Evolutionary conservation across 202 grass and related monocot genomes (phyloP).

Genomic region (Cymbopogon flexuosus): DNA sequence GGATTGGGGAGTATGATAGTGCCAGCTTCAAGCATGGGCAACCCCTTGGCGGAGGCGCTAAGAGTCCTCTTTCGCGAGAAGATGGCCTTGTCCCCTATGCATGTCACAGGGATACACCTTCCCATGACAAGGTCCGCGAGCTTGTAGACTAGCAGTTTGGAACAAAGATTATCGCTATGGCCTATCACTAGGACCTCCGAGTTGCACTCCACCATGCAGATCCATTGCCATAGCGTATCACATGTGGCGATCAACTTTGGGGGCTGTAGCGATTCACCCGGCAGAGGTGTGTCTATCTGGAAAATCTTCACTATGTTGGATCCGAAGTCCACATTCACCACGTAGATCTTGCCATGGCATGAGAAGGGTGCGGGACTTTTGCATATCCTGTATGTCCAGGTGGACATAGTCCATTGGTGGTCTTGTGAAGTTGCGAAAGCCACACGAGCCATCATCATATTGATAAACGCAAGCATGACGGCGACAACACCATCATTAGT

Average conservation of each 20-base stretch:
- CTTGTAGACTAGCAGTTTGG: not conserved
- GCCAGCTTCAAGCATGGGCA: not conserved
- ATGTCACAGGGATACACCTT: too few species aligned
- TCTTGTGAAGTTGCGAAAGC: not conserved
- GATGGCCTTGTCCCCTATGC: not conserved
- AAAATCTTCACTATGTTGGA: not conserved
- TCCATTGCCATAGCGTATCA: not conserved
- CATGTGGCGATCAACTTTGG: not conserved
- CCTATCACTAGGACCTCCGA: conserved; percentile 10
- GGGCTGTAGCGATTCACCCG: not conserved
- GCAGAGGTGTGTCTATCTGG: not conserved
- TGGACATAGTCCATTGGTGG: not conserved
- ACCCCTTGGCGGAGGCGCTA: not conserved
- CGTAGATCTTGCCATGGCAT: not conserved
- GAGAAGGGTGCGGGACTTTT: not conserved
- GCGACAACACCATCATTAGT: not conserved
- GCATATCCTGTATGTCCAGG: not conserved
- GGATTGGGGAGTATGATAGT: not conserved
- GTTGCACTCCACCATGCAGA: not conserved
- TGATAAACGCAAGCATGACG: not conserved
- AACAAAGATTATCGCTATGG: not conserved
- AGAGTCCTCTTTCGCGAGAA: not conserved
- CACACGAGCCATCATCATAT: not conserved
- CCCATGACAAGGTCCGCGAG: not conserved
- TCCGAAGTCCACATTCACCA: not conserved